These are phyloP conservation scores for Pluteus cervinus DNA, from an alignment of 768 basidiomycete genomes.

Conservation along the genomic window DNA sequence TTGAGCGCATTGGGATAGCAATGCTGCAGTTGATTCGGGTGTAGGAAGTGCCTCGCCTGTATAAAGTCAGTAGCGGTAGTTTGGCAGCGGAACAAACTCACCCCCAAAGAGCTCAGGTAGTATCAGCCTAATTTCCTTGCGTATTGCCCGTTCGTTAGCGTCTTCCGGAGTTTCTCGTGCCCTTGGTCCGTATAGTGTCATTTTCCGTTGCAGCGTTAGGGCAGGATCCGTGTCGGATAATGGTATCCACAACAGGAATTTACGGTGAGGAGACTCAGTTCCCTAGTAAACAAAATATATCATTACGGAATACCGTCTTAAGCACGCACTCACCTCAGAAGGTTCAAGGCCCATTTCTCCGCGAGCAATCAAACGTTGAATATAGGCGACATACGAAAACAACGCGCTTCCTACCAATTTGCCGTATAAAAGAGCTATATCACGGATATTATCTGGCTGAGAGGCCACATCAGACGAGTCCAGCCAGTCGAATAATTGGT, in stretches of 20 bases:
- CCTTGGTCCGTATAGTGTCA: constrained; percentile 63
- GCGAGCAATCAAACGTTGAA: constrained; percentile 77
- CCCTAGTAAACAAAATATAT: constrained; percentile 24
- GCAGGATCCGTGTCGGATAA: constrained; percentile 54
- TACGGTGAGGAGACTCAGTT: constrained; percentile 55
- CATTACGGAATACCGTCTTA: constrained; percentile 8
- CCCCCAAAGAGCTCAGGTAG: constrained; percentile 69
- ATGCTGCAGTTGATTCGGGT: constrained; percentile 28
- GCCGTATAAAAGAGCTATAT: constrained; percentile 65
- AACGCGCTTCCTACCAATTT: constrained; percentile 64
- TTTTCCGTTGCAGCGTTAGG: constrained; percentile 61
- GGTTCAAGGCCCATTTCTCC: constrained; percentile 58
- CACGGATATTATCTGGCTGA: constrained; percentile 45
- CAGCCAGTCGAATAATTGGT: constrained; percentile 77
- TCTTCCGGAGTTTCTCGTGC: constrained; percentile 71
- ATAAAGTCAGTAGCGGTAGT: constrained; percentile 5
- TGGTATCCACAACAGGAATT: constrained; percentile 69
- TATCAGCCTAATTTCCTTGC: constrained; percentile 58
- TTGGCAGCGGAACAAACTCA: constrained; percentile 11
- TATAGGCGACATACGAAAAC: constrained; percentile 70
- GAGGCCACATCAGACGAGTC: constrained; percentile 59
- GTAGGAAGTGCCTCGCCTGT: constrained; percentile 24
- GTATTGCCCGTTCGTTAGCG: constrained; percentile 59
- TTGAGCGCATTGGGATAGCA: constrained; percentile 37
- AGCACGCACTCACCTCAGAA: constrained; percentile 36